Base-by-base conservation (phyloP, 176 grass and related monocot species). In the Ampelocalamus luodianensis region DNA sequence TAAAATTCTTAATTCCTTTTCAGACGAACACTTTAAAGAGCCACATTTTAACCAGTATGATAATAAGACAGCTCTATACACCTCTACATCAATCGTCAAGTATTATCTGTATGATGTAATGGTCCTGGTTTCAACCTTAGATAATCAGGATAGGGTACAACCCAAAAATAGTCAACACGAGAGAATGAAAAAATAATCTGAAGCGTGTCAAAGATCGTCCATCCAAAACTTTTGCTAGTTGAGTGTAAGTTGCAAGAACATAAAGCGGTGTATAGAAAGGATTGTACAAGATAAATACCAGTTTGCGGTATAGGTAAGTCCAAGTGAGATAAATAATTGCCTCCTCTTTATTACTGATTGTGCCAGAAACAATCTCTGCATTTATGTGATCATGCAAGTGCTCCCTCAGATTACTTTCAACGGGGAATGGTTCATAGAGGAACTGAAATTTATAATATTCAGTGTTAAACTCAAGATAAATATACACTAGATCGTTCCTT, bases 261-360 rank as follows among this genome's bases (percentile, higher is more conserved):
- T 79, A 80, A 62, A 77, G 65, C 29, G 36, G 39, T 46, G 9
- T 51, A 55, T 68, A 48, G 37, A 77, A 82, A 29, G 1, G 37
- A 55, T 64, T 70, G 79, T 66, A 74, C 7, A 60, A 81, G 77
- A 91, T 78, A 82, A 60, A 87, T 95, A 98, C 96, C 93, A 98
- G 79, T 76, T 91, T 90, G 72, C 91, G 93, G 83, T 93, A 98
- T 79, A 98, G 79, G 77, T 95, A 98, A 55, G 96, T 98, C 96
- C 96, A 98, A 71, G 96, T 95, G 59, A 98, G 91, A 85, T 98
- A 98, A 93, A 93, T 94, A 73, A 98, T 90, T 55, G 91, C 96
- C 80, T 98, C 96, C 85, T 98, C 91, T 56, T 98, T 95, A 70
- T 95, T 94, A 86, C 85, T 78, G 82, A 98, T 98, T 72, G 96